Evolutionary conservation across 2,329 filamentous ascomycete genomes (phyloP).

Genomic region (Penicillium sp.): DNA sequence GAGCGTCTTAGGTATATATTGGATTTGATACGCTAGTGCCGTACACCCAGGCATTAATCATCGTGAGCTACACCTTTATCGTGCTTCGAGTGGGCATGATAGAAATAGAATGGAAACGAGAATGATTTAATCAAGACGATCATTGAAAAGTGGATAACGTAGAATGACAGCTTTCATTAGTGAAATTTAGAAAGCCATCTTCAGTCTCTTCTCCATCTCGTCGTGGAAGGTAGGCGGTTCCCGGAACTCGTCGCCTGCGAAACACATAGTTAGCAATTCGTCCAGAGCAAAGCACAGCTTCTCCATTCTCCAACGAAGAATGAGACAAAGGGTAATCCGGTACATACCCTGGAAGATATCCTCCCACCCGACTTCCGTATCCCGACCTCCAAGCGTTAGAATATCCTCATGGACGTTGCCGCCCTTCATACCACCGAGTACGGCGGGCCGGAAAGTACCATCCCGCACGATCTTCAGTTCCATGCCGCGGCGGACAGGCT

Average conservation of each 20-base stretch:
- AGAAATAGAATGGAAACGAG: conserved; percentile 1
- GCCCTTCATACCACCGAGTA: conserved; percentile 54
- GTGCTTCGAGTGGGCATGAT: too few relatives aligned
- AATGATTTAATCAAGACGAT: conserved; percentile 11
- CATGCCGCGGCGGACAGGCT: conserved; percentile 89
- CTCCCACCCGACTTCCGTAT: conserved; percentile 80
- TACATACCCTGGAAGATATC: conserved; percentile 72
- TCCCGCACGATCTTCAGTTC: conserved; percentile 82
- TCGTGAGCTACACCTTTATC: too few relatives aligned
- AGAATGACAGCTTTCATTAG: conserved; percentile 14
- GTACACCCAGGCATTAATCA: too few relatives aligned
- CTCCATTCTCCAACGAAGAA: too few relatives aligned
- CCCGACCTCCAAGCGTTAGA: conserved; percentile 60
- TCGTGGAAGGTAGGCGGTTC: conserved; percentile 70
- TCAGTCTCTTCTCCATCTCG: conserved; percentile 89
- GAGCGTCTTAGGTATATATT: too few relatives aligned
- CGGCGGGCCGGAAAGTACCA: conserved; percentile 67
- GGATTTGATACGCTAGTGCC: too few relatives aligned
- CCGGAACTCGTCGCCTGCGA: conserved; percentile 60
- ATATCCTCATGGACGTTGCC: conserved; percentile 83
- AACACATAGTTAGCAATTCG: conserved; percentile 7
- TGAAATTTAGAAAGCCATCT: conserved; percentile 54
- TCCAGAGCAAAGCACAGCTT: too few relatives aligned
- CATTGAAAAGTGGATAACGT: conserved; percentile 5
- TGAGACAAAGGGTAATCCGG: conserved; percentile 4